Base-by-base conservation (phyloP, 108 stramenopile genomes). In the Epipyxis sp. region DNA sequence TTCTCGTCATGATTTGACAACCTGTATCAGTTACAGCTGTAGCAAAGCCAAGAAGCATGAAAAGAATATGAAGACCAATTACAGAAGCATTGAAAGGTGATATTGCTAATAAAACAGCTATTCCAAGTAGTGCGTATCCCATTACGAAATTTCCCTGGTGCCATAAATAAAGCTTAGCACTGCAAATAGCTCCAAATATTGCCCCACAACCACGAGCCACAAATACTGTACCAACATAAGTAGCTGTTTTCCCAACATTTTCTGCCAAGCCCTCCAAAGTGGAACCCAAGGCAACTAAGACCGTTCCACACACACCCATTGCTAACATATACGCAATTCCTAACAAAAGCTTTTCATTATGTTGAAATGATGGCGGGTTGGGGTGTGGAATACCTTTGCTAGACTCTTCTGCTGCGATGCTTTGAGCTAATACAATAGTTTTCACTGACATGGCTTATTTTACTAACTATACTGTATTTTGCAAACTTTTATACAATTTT, bases 1-100 rank as follows among this genome's bases (percentile, higher is more conserved):
- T 83, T 0, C 82, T 74, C 45, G 82, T 84, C 84, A 84, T 84
- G 59, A 84, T 83, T 79, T 84, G 84, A 71, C 84, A 83, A 1
- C 84, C 84, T 1, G 84, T 84, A 62, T 84, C 84, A 16, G 79
- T 76, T 42, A 83, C 69, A 27, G 84, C 84, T 6, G 84, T 84
- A 82, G 79, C 80, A 2, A 83, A 41, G 2, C 84, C 84, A 13
- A 84, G 30, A 0, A 32, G 29, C 35, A 83, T 78, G 40, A 80
- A 84, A 37, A 74, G 35, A 1, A 25, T 34, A 80, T 84, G 84
- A 25, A 84, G 80, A 40, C 40, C 34, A 3, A 0, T n/a, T 0
- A 83, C 62, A 1, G 72, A 65, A 40, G 37, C 27, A 1, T 83
- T 77, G 37, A 77, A 83, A 20, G 84, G 82, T 76, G 81, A 80